Base-by-base conservation (phyloP, 306 rosid genomes). In the Castanea mollissima region DNA sequence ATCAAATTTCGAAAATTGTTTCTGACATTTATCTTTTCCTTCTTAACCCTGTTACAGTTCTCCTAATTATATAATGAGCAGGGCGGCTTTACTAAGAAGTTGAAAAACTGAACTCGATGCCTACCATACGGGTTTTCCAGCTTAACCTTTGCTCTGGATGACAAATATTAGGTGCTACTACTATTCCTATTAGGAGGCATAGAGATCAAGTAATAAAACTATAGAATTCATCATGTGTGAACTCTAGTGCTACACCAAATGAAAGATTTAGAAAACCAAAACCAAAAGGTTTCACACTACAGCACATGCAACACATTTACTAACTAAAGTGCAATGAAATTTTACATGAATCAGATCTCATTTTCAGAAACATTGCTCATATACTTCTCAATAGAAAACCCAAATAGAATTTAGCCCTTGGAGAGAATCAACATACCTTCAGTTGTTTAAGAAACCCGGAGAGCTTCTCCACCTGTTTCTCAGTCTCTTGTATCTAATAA, bases 381-480 rank as follows among this genome's bases (percentile, higher is more conserved):
- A 46, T 31, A 38, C 44, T 52, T 59, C 44, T 78, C 73, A 75
- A 71, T 79, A 62, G 55, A 80, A 54, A 72, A 12, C 20, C 18
- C 54, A 55, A 51, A 32, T n/a, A 72, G 13, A 23, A 70, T 44
- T 67, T 41, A 59, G 71, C 54, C 63, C 51, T 18, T 12, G 25
- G 79, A 81, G 75, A 71, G 49, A 81, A 64, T 59, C 41, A 51
- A 54, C 74, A 63, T 80, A 93, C 98, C 97, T 90, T 91, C 44
- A 93, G 88, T 79, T 91, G 90, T 76, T 85, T 87, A 87, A 93
- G 98, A 60, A 91, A 89, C 13, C 35, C 87, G 0, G 97, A 55
- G 23, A 93, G 85, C 83, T 84, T 90, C 55, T 91, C 95, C 55
- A 91, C 89, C 80, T 87, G 95, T 79, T 89, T 88, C 86, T 93